Evolutionary conservation across 176 grass and related monocot species (phyloP).

Genomic region (Zizania latifolia): DNA sequence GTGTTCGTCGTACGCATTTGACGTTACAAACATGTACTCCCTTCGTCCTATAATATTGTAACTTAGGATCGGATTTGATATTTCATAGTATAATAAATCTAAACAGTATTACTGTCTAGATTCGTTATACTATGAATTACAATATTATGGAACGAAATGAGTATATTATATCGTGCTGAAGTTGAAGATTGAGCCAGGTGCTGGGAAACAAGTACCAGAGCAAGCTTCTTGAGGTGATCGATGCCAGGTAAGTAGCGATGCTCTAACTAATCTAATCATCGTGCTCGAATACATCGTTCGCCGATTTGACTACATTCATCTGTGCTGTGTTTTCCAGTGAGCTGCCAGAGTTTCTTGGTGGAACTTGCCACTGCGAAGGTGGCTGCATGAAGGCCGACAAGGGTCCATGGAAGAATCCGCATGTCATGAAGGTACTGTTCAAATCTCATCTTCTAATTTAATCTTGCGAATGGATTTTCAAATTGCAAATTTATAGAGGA

Average conservation of each 20-base stretch:
- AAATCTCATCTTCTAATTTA: neutral
- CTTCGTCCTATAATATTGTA: too few relatives aligned
- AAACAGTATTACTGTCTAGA: too few relatives aligned
- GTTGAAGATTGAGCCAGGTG: slow-evolving; percentile 46
- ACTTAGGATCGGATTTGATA: too few relatives aligned
- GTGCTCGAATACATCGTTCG: too few relatives aligned
- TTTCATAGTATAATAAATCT: too few relatives aligned
- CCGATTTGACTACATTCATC: neutral
- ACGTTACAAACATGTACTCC: too few relatives aligned
- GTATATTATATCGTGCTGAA: too few relatives aligned
- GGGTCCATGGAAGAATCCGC: slow-evolving; percentile 90
- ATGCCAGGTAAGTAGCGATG: slow-evolving; percentile 56
- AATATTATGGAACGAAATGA: too few relatives aligned
- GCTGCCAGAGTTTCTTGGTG: slow-evolving; percentile 91
- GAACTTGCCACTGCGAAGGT: slow-evolving; percentile 78
- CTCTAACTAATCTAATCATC: neutral
- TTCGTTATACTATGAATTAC: too few relatives aligned
- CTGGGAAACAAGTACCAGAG: slow-evolving; percentile 97
- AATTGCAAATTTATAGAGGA: too few relatives aligned
- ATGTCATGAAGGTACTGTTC: slow-evolving; percentile 64
- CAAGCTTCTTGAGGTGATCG: slow-evolving; percentile 96
- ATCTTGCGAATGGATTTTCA: too few relatives aligned
- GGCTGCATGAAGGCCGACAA: slow-evolving; percentile 92
- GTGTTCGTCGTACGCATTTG: too few relatives aligned
- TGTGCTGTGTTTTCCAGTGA: slow-evolving; percentile 55